Percentiles rank a stretch among this genome's conserved stretches.
Evolutionary conservation across 2,329 filamentous ascomycete genomes (phyloP).

Genomic region (Parastagonospora avenae): DNA sequence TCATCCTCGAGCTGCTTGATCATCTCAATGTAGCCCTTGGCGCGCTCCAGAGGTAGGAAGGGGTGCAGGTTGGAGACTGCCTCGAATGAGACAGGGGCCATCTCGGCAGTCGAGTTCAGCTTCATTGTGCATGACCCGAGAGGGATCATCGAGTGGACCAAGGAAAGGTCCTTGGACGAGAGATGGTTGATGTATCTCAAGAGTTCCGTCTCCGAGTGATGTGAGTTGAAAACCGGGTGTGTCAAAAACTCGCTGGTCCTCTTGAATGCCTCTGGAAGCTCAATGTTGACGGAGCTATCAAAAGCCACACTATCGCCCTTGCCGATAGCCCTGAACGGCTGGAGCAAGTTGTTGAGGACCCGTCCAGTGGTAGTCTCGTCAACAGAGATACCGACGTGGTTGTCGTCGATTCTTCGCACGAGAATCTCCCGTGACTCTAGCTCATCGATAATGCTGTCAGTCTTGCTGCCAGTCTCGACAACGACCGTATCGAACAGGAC

Average conservation of each 20-base stretch:
- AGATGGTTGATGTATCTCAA: constrained; percentile 92
- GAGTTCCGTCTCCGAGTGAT: constrained; percentile 94
- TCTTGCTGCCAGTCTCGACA: constrained; percentile 59
- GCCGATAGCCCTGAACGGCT: constrained; percentile 58
- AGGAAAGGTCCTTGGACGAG: constrained; percentile 90
- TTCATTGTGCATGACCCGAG: constrained; percentile 99
- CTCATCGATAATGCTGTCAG: constrained; percentile 58
- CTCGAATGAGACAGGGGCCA: constrained; percentile 81
- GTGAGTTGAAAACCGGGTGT: constrained; percentile 91
- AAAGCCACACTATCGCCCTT: constrained; percentile 22
- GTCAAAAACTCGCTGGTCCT: constrained; percentile 79
- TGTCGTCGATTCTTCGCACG: constrained; percentile 65
- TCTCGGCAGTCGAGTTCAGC: constrained; percentile 90
- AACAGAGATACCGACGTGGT: constrained; percentile 73
- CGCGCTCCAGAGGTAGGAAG: constrained; percentile 68
- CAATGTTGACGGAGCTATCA: constrained; percentile 19
- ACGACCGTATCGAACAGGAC: constrained; percentile 82
- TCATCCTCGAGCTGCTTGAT: constrained; percentile 76
- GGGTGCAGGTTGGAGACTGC: constrained; percentile 83
- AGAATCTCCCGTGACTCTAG: constrained; percentile 62
- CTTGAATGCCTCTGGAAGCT: constrained; percentile 62
- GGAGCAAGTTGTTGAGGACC: constrained; percentile 63
- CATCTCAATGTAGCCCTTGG: constrained; percentile 71
- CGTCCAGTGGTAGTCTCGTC: constrained; percentile 72
- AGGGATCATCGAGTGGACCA: constrained; percentile 97